Conservation (phyloP, 257 asterid species). For the Rhazya stricta region DNA sequence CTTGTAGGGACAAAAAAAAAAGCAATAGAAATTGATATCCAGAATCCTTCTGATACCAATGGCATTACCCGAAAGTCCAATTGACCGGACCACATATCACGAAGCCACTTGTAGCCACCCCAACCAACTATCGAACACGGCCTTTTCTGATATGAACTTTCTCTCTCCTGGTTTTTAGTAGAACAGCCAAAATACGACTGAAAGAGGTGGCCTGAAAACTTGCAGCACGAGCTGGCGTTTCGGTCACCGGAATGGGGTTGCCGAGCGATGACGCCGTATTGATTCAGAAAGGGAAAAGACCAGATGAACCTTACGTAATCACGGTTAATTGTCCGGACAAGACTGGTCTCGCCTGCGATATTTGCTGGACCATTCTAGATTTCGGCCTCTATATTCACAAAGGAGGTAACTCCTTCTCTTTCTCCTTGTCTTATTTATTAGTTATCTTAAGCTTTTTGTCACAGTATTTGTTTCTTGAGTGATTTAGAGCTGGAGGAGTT, state of each 20-base stretch:
- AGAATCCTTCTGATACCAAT: neutral
- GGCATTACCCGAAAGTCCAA: neutral
- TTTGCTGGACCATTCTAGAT: conserved; percentile 55
- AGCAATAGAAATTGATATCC: no score
- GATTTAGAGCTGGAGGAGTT: neutral
- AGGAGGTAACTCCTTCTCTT: conserved; percentile 43
- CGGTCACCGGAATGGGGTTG: conserved; percentile 29
- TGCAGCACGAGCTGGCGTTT: neutral
- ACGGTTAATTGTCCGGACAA: conserved; percentile 68
- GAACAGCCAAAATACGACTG: neutral
- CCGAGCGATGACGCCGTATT: conserved; percentile 55
- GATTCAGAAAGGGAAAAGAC: conserved; percentile 56
- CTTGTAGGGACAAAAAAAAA: no score
- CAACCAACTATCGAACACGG: neutral
- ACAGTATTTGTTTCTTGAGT: neutral
- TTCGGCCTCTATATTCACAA: conserved; percentile 58
- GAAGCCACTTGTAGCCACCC: conserved; percentile 26
- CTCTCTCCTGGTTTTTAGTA: neutral
- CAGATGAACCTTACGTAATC: conserved; percentile 57
- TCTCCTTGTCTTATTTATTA: neutral
- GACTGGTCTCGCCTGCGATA: conserved; percentile 69
- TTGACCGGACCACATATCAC: neutral
- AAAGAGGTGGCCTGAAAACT: neutral
- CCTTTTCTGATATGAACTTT: neutral
- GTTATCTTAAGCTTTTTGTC: neutral